These are phyloP conservation scores for Yamadazyma buinensis DNA, from an alignment of 1,139 yeast genomes.

Conservation along the genomic window DNA sequence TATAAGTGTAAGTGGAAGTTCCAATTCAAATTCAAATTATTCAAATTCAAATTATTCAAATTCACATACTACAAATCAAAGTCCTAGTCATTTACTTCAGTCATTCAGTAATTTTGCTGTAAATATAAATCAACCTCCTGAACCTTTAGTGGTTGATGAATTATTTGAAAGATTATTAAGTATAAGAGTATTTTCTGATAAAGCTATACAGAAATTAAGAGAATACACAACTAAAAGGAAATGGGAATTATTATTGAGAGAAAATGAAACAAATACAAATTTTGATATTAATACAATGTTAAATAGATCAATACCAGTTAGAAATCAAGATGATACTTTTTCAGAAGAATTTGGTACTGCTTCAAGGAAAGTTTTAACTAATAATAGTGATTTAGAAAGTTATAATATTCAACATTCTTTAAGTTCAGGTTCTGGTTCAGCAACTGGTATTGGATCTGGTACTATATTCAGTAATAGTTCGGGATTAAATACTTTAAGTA, in stretches of 20 bases:
- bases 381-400: conserved; percentile 7
- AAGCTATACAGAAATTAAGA: conserved; percentile 28
- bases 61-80: not conserved
- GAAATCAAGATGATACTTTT: not conserved
- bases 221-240: conserved; percentile 35
- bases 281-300: conserved; percentile 29
- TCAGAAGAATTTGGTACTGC: conserved; percentile 3
- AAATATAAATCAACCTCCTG: conserved; percentile 34
- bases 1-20: not conserved
- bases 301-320: conserved; percentile 4
- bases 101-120: conserved; percentile 32
- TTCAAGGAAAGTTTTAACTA: conserved; percentile 3
- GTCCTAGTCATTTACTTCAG: conserved; percentile 20
- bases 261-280: conserved; percentile 34
- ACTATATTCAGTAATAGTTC: not conserved
- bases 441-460: not conserved
- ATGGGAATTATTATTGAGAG: conserved; percentile 45
- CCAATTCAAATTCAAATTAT: not conserved
- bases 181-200: conserved; percentile 34
- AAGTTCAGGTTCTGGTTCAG: not conserved
- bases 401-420: not conserved
- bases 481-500: not conserved
- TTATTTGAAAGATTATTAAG: conserved; percentile 38
- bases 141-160: conserved; percentile 31
- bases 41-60: too few relatives aligned